Conservation (phyloP, 345 rosid species). For the Trapa bicornis region DNA sequence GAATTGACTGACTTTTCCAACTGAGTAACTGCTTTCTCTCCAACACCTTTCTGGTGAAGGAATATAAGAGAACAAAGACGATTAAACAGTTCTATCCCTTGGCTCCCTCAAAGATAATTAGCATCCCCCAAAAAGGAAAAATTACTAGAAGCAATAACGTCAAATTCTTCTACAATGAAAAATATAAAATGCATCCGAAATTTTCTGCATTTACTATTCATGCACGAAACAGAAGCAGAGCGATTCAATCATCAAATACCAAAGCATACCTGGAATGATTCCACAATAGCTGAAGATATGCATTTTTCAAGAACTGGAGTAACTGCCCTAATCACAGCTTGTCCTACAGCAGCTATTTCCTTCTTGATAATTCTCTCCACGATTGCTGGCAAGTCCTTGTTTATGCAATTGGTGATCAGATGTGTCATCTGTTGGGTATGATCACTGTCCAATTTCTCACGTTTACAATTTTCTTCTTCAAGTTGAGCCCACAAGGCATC, state of each 20-base stretch:
- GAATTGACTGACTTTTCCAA: constrained; percentile 50
- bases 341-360: constrained; percentile 43
- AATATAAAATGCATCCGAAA: too few relatives aligned
- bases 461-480: constrained; percentile 49
- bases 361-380: constrained; percentile 53
- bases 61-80: constrained; percentile 4
- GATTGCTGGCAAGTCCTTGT: constrained; percentile 35
- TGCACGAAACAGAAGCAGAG: not conserved
- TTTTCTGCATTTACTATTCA: too few relatives aligned
- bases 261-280: constrained; percentile 53
- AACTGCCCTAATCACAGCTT: constrained; percentile 33
- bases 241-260: not conserved
- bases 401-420: constrained; percentile 37
- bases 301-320: constrained; percentile 47
- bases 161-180: not conserved
- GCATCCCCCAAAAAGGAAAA: not conserved
- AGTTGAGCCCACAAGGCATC: constrained; percentile 66
- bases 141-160: not conserved
- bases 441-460: constrained; percentile 48
- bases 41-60: constrained; percentile 51
- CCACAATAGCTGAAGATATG: constrained; percentile 40
- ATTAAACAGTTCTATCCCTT: not conserved
- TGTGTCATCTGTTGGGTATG: constrained; percentile 39
- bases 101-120: not conserved
- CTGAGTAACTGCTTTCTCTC: constrained; percentile 54